Evolutionary conservation across 129 eudicot genomes (phyloP), one percentile per base, ranked within the genome.

Genomic region (Centella asiatica): DNA sequence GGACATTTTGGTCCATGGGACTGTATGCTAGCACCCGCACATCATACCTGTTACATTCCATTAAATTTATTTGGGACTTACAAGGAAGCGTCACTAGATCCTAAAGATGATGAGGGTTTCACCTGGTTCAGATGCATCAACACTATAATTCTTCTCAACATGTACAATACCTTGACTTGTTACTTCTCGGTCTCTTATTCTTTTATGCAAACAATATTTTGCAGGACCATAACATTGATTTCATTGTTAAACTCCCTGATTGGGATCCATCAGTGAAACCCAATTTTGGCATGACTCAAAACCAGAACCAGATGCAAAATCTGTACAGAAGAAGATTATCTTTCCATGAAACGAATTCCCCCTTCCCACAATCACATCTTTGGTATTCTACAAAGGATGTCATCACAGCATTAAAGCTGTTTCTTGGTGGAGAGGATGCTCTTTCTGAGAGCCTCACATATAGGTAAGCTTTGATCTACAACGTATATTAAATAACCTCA

Each of bases 171-270:
- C 24, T 19, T 19, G 18, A 20, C 22, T 4, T 57, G 11, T 51
- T 12, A 20, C 47, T 40, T 29, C n/a, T 36, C 4, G 8, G 12
- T 31, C 45, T 17, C 28, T 4, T 15, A 34, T 48, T 60, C 44
- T 64, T 29, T 47, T 64, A n/a, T 36, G 5, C 46, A 52, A 54
- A 69, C 23, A 34, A 46, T 40, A 45, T 25, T 15, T 28, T 70
- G 62, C 81, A 92, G 99, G 90, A 84, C 73, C 99, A 92, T 58
- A 92, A 92, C 80, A 84, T 58, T 23, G 99, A 92, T 72, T 92
- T 73, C 74, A 90, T 90, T 19, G 95, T 90, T 46, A 70, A 81
- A 64, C 84, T 90, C 67, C 98, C 98, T 17, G 96, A 87, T 72
- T 87, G 96, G 99, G 96, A 84, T 73, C 99, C 99, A 10, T 72